Evolutionary conservation across 192 early-diverging fungal species (phyloP).

Genomic region (Coemansia sp.): DNA sequence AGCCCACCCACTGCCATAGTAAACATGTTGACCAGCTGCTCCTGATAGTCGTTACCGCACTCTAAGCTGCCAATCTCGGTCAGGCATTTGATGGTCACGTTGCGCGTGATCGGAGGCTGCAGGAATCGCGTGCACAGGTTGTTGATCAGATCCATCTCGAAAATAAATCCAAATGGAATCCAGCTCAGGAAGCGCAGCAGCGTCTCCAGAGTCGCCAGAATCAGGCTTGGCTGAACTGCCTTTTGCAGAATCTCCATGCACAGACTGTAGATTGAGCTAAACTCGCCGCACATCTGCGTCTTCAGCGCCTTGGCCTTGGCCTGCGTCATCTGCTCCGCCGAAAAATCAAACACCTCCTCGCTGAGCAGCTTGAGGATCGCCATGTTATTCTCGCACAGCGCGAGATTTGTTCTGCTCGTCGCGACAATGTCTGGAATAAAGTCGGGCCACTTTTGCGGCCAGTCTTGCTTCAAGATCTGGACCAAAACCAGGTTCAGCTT

Average conservation of each 20-base stretch:
- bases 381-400: slow-evolving; percentile 99
- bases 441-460: slow-evolving; percentile 98
- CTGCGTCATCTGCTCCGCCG: slow-evolving; percentile 98
- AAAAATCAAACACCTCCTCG: slow-evolving; percentile 99
- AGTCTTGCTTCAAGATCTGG: slow-evolving; percentile 99
- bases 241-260: slow-evolving; percentile 92
- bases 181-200: slow-evolving; percentile 95
- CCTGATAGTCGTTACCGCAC: slow-evolving; percentile 75
- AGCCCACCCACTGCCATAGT: slow-evolving; percentile 68
- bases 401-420: slow-evolving; percentile 88
- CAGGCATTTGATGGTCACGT: slow-evolving; percentile 92
- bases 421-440: slow-evolving; percentile 98
- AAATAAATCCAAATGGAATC: slow-evolving; percentile 98
- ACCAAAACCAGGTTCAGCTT: slow-evolving; percentile 97
- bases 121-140: slow-evolving; percentile 82
- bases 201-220: slow-evolving; percentile 90
- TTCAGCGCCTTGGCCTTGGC: slow-evolving; percentile 91
- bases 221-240: slow-evolving; percentile 85
- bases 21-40: slow-evolving; percentile 87
- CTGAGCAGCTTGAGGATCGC: slow-evolving; percentile 95
- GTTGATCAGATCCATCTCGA: slow-evolving; percentile 90
- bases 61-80: slow-evolving; percentile 94
- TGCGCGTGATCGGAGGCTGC: slow-evolving; percentile 81
- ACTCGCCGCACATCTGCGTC: slow-evolving; percentile 93
- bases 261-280: slow-evolving; percentile 91